Base-by-base conservation (phyloP, 495 filamentous ascomycete genomes). In the Pyrenula massariospora region DNA sequence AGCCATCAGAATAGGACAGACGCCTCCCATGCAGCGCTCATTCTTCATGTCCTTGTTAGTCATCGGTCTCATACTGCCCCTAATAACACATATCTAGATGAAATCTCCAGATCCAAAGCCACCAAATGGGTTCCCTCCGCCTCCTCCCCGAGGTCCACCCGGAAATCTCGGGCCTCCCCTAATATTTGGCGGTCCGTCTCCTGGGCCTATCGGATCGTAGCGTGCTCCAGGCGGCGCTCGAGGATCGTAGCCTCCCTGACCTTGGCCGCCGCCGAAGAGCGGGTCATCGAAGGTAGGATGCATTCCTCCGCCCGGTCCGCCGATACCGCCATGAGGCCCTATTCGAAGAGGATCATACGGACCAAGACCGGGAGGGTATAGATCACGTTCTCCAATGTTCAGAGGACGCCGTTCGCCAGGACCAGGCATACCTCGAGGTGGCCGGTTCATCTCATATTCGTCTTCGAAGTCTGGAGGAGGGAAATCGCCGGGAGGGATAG, bases 211-310 rank as follows among this genome's bases (percentile, higher is more conserved):
- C 8, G 91, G 93, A 76, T 96, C 93, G 70, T 89, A 88, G 61
- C 85, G 66, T 22, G 82, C 71, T 24, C 84, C 85, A 3, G 75
- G 76, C 3, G 80, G 80, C 31, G 71, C 74, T 48, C 73, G 77
- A 15, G 70, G 68, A 58, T 70, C 61, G 58, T 68, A 72, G 2
- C 66, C 75, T 23, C 71, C 71, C 25, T 67, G 69, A 10, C 76
- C 76, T 19, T 72, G 75, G 11, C 66, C 65, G 0, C 88, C 89
- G 36, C 78, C 80, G 67, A 96, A 96, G 62, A 96, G 67, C 24
- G 89, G 90, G 68, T 97, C 93, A 63, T 96, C 89, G 62, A 95
- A 91, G 0, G 89, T 94, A 0, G 93, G 93, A 70, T 96, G 88
- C 93, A 97, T 97, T 1, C 93, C 93, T 48, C 84, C 82, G 2